Conservation (phyloP, 768 basidiomycete species). For the Podaxis sp. region DNA sequence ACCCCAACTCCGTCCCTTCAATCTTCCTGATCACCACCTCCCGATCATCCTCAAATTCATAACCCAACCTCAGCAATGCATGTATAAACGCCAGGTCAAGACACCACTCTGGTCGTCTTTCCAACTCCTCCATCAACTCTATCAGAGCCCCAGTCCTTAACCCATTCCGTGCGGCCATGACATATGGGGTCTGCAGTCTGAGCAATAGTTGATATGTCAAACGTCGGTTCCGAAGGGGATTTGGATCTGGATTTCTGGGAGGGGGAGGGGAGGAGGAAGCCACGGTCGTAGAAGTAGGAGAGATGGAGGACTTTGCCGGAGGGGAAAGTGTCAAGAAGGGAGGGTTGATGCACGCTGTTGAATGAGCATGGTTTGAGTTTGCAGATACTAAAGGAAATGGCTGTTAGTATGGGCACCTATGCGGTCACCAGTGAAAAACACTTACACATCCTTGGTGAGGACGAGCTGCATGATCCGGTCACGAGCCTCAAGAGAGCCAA, state of each 20-base stretch:
- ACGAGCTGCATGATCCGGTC: no score
- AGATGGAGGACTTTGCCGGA: slow-evolving; percentile 84
- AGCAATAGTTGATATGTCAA: no score
- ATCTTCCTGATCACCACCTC: slow-evolving; percentile 83
- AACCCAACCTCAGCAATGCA: slow-evolving; percentile 43
- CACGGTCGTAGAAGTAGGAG: slow-evolving; percentile 97
- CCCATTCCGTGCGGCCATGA: slow-evolving; percentile 61
- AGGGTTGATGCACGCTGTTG: slow-evolving; percentile 96
- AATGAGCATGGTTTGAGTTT: slow-evolving; percentile 57
- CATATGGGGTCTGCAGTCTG: no score
- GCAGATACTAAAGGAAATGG: slow-evolving; percentile 21
- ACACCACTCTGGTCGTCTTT: slow-evolving; percentile 89
- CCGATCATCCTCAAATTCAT: slow-evolving; percentile 75
- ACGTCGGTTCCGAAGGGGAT: background rate
- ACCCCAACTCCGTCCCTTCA: slow-evolving; percentile 87
- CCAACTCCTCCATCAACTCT: slow-evolving; percentile 56
- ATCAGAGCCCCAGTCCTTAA: slow-evolving; percentile 38
- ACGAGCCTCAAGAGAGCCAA: no score
- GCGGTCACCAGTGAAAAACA: slow-evolving; percentile 20
- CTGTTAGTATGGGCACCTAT: background rate
- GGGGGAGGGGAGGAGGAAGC: slow-evolving; percentile 64
- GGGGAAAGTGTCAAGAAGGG: slow-evolving; percentile 84
- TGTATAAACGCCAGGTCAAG: slow-evolving; percentile 80
- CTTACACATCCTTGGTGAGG: slow-evolving; percentile 78
- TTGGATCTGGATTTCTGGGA: slow-evolving; percentile 15